phyloP scores from a whole-genome alignment of 331 rosid species.

The Quercus lobata region DNA sequence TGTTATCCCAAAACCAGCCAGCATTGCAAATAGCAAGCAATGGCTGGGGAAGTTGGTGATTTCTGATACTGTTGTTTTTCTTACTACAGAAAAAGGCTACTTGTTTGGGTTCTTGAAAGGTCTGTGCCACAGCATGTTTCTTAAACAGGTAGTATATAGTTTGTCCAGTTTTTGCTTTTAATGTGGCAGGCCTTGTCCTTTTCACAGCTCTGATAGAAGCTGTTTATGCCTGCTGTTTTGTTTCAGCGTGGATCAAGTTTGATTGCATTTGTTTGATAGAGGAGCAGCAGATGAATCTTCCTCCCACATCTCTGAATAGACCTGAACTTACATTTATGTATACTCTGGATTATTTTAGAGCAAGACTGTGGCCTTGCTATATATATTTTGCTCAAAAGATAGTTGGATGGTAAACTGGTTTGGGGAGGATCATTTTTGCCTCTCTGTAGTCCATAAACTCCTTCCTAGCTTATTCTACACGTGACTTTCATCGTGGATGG shows the following conservation, averaged over 20 bases:
- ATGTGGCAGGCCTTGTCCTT: background rate
- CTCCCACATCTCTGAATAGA: background rate
- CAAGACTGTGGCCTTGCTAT: background rate
- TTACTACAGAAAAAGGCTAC: slow-evolving; percentile 43
- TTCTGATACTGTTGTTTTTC: slow-evolving; percentile 39
- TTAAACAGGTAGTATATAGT: slow-evolving; percentile 39
- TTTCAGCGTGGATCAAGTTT: background rate
- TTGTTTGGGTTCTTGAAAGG: slow-evolving; percentile 33
- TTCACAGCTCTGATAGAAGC: slow-evolving; percentile 5
- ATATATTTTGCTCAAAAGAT: background rate
- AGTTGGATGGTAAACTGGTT: background rate
- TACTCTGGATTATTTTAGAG: background rate
- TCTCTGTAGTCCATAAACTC: too few relatives aligned
- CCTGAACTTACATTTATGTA: background rate
- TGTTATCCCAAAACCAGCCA: too few relatives aligned
- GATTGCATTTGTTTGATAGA: background rate
- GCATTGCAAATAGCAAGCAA: slow-evolving; percentile 4
- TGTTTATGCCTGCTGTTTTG: background rate
- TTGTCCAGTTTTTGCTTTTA: background rate
- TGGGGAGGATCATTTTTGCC: background rate
- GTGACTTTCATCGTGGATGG: too few relatives aligned
- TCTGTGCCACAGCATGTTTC: slow-evolving; percentile 27
- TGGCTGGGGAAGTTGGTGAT: slow-evolving; percentile 38
- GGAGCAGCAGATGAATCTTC: background rate
- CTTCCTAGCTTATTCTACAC: too few relatives aligned